Evolutionary conservation across 345 rosid genomes (phyloP).

Genomic region (Gossypium turneri): DNA sequence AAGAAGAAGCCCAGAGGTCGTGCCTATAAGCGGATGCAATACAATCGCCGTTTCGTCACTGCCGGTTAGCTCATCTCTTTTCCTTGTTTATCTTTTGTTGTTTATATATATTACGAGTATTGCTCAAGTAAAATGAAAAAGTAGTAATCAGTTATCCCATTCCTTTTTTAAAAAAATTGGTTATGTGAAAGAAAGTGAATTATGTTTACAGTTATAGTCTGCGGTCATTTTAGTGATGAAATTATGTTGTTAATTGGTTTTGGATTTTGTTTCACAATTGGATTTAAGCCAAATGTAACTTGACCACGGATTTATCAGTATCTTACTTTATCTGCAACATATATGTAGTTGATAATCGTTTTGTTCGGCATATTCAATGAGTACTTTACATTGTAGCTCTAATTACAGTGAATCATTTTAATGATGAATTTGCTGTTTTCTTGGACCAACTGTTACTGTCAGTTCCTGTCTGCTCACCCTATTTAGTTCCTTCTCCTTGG

Average conservation of each 20-base stretch:
- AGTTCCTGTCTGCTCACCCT: neutral
- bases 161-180: neutral
- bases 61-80: constrained; percentile 31
- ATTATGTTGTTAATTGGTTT: neutral
- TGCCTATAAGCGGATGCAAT: constrained; percentile 77
- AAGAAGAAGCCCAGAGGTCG: constrained; percentile 92
- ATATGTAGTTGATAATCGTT: neutral
- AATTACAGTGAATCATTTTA: neutral
- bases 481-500: neutral
- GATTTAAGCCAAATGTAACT: neutral
- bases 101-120: neutral
- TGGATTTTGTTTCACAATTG: neutral
- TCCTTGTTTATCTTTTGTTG: neutral
- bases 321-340: neutral
- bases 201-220: neutral
- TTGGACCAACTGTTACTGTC: neutral
- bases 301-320: neutral
- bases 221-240: neutral
- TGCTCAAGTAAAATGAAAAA: neutral
- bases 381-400: neutral
- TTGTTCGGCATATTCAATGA: neutral
- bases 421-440: neutral
- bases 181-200: neutral
- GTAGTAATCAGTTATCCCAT: neutral
- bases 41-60: constrained; percentile 85